Evolutionary conservation across 768 basidiomycete species (phyloP), one percentile per base, ranked within the genome.

Genomic region (Astraeus odoratus): DNA sequence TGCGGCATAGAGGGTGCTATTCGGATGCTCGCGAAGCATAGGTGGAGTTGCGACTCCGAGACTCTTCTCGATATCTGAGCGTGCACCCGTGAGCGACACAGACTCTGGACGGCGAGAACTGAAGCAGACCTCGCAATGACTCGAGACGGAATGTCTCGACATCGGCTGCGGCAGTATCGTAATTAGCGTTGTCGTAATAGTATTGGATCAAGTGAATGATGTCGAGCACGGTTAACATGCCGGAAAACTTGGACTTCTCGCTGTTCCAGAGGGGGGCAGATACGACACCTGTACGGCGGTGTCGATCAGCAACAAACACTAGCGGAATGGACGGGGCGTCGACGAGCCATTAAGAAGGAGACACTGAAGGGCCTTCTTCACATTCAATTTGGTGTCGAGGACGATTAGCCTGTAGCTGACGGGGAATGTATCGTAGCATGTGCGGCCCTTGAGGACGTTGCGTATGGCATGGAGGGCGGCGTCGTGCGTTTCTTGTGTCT

Each of bases 151-250:
- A 91, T 0, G 80, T 85, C 61, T 98, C 95, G 3, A 98, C 95
- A 56, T 98, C 93, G 9, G 83, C 77, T 0, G 84, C 79, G 5
- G 92, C 94, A 42, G 79, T 81, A 55, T 92, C 92, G 29, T 82
- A 82, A 25, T 86, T 82, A 2, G 77, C 70, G 10, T 85, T 89
- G 38, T 83, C 81, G 66, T 97, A 96, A 66, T 97, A 99, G 69
- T 94, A 96, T 58, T 99, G 96, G 53, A 99, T 98, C 52, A 99
- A 81, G 63, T 99, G 96, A 47, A 99, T 97, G 63, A 99, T 93
- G 65, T 99, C 96, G 46, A 92, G 78, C n/a, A 98, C 91, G 8
- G 96, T 99, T 59, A 99, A 86, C 95, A 99, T 98, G 49, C 96
- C 96, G 8, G 91, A 90, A 58, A 99, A 99, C 33, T 74, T 80